Evolutionary conservation across 495 filamentous ascomycete species (phyloP).

Genomic region (Podospora comata): DNA sequence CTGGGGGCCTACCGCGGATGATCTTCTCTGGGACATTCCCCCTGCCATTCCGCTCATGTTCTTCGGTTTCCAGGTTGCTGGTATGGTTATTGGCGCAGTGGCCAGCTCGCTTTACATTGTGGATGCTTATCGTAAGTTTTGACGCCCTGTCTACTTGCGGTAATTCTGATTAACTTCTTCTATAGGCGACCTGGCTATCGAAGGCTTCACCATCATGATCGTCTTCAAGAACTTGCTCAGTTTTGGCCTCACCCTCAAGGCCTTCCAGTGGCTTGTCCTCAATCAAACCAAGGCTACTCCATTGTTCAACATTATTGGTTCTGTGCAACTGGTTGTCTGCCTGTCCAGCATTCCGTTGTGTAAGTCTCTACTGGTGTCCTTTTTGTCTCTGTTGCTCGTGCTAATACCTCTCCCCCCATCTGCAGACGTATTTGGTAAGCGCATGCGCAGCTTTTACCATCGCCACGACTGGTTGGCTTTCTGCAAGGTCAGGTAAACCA

Average conservation of each 20-base stretch:
- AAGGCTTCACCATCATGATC: constrained; percentile 85
- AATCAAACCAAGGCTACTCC: constrained; percentile 53
- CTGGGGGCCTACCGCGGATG: constrained; percentile 66
- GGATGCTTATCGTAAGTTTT: constrained; percentile 77
- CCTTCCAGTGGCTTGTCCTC: constrained; percentile 72
- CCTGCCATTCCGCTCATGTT: constrained; percentile 75
- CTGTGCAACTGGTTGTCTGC: constrained; percentile 73
- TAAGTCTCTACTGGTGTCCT: constrained; percentile 25
- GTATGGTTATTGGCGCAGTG: constrained; percentile 89
- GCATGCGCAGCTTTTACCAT: constrained; percentile 66
- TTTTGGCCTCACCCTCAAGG: constrained; percentile 77
- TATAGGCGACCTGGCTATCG: constrained; percentile 74
- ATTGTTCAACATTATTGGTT: constrained; percentile 66
- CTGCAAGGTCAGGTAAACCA: constrained; percentile 31
- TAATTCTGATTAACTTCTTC: constrained; percentile 4
- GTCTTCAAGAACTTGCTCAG: constrained; percentile 92
- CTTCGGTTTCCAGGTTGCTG: constrained; percentile 72
- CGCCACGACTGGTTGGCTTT: constrained; percentile 68
- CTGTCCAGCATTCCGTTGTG: constrained; percentile 73
- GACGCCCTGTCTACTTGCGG: background rate
- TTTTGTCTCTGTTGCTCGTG: background rate
- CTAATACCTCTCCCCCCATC: background rate
- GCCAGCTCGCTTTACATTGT: constrained; percentile 87
- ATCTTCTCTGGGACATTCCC: constrained; percentile 53
- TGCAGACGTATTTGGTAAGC: constrained; percentile 77